Evolutionary conservation across 2,329 filamentous ascomycete genomes (phyloP).

Genomic region (Domatiomyces globalis): DNA sequence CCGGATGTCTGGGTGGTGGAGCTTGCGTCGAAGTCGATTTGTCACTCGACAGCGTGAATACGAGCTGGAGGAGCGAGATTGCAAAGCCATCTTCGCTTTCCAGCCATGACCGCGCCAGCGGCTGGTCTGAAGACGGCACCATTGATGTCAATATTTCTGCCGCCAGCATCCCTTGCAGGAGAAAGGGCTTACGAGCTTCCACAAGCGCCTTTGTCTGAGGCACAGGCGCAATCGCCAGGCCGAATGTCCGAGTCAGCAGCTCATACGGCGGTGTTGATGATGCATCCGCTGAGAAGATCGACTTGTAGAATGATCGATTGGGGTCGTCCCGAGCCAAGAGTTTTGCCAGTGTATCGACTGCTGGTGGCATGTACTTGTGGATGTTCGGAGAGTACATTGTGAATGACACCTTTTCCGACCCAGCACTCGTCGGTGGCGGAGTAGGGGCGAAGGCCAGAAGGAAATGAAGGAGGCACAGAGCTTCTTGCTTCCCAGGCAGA

Average conservation of each 20-base stretch:
- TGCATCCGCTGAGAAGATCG: conserved; percentile 63
- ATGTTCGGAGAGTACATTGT: conserved; percentile 63
- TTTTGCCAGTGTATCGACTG: conserved; percentile 82
- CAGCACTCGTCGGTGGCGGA: conserved; percentile 47
- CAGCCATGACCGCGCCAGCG: conserved; percentile 66
- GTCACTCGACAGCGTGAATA: conserved; percentile 55
- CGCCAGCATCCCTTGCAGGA: conserved; percentile 84
- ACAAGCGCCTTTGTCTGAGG: conserved; percentile 57
- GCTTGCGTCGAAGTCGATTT: conserved; percentile 23
- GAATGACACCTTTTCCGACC: conserved; percentile 54
- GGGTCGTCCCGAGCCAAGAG: conserved; percentile 85
- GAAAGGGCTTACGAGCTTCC: conserved; percentile 69
- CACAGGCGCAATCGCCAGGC: conserved; percentile 68
- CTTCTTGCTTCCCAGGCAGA: conserved; percentile 74
- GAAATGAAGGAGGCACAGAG: conserved; percentile 73
- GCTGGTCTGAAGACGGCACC: conserved; percentile 54
- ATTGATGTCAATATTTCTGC: conserved; percentile 76
- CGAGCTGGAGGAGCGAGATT: conserved; percentile 60
- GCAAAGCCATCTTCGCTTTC: conserved; percentile 72
- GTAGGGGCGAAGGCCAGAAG: conserved; percentile 77
- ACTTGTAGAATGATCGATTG: conserved; percentile 70
- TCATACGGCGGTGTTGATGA: conserved; percentile 54
- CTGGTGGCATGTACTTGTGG: conserved; percentile 78
- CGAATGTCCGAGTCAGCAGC: conserved; percentile 74
- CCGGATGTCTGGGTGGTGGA: conserved; percentile 26